Percentiles rank a stretch among this genome's conserved stretches.
These are phyloP conservation scores for Candida dendrica DNA, from an alignment of 805 yeast genomes.

Conservation along the genomic window DNA sequence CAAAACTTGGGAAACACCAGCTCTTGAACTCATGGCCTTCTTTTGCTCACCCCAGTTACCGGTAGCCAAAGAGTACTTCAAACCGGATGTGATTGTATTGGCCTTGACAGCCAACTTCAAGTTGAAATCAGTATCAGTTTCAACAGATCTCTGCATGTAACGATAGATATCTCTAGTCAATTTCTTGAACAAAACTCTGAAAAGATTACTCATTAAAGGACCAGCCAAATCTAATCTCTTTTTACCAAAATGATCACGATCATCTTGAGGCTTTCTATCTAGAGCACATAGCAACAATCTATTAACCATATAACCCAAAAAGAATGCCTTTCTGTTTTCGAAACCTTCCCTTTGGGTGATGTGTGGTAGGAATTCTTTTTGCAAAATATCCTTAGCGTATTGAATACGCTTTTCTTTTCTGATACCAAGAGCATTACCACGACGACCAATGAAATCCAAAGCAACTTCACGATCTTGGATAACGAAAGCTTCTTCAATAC, in stretches of 20 bases:
- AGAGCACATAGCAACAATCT: constrained; percentile 90
- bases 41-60: constrained; percentile 99
- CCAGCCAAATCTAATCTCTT: constrained; percentile 98
- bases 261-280: constrained; percentile 97
- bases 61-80: constrained; percentile 95
- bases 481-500: constrained; percentile 98
- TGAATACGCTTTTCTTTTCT: constrained; percentile 97
- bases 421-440: constrained; percentile 95
- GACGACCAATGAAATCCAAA: constrained; percentile 94
- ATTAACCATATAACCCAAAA: constrained; percentile 96
- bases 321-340: constrained; percentile 94
- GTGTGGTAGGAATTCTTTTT: constrained; percentile 93
- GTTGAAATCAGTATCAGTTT: constrained; percentile 94
- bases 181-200: constrained; percentile 89
- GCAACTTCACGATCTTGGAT: constrained; percentile 98
- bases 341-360: constrained; percentile 96
- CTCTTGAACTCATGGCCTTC: constrained; percentile 97
- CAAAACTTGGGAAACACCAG: constrained; percentile 98
- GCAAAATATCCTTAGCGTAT: constrained; percentile 93
- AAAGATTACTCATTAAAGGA: constrained; percentile 90
- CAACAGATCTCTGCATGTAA: constrained; percentile 98
- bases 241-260: constrained; percentile 98
- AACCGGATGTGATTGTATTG: constrained; percentile 93
- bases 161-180: constrained; percentile 94
- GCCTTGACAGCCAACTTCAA: constrained; percentile 95